Conservation (phyloP, 2,329 filamentous ascomycete species). For the Xylaria digitata region DNA sequence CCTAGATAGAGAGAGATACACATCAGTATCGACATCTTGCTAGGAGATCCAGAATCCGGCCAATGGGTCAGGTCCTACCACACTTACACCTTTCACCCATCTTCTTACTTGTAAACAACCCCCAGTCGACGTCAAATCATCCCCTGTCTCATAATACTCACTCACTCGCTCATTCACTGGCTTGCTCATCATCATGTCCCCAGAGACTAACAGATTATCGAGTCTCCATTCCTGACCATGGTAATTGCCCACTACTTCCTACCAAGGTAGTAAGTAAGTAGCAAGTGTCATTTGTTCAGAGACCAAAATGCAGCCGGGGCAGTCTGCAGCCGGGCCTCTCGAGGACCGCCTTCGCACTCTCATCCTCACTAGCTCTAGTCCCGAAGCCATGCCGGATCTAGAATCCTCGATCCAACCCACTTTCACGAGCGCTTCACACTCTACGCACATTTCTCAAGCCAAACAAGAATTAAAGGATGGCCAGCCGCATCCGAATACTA, state of each 20-base stretch:
- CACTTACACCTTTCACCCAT: background rate
- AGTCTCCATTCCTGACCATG: conserved; percentile 3
- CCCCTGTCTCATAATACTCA: background rate
- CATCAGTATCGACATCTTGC: background rate
- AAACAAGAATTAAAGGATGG: background rate
- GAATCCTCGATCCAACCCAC: background rate
- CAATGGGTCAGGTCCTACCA: background rate
- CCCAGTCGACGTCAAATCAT: background rate
- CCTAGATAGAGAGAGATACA: background rate
- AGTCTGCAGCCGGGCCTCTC: conserved; percentile 48
- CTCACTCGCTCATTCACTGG: conserved; percentile 11
- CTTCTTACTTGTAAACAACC: conserved; percentile 2
- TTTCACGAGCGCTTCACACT: background rate
- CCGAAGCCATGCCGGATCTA: conserved; percentile 4
- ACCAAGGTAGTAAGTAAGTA: background rate
- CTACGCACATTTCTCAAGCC: background rate
- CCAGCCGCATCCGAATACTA: conserved; percentile 14
- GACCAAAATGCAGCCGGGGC: conserved; percentile 43
- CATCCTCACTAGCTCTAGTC: conserved; percentile 65
- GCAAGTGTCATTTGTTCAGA: background rate
- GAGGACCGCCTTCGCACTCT: conserved; percentile 70
- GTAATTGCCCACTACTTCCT: conserved; percentile 8
- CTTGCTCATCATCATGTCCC: conserved; percentile 16
- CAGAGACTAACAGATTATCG: background rate
- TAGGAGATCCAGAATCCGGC: conserved; percentile 4